phyloP scores from a whole-genome alignment of 2,329 filamentous ascomycete genomes.

The Bipolaris cookei region DNA sequence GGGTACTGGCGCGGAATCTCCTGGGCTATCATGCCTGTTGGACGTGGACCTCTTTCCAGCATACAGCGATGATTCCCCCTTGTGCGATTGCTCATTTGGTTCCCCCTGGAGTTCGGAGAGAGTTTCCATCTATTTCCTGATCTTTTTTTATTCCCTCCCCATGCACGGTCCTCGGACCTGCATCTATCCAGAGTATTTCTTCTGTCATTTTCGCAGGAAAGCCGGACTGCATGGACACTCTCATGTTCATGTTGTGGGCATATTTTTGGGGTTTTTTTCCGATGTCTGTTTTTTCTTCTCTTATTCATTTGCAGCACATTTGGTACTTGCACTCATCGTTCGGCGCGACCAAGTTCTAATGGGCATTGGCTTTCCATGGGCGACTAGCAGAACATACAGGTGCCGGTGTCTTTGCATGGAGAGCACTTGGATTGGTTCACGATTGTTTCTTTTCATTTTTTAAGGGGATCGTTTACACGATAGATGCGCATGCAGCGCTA shows the following conservation, averaged over 20 bases:
- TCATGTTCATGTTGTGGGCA: conserved; percentile 18
- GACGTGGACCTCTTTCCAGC: conserved; percentile 50
- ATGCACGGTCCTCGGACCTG: conserved; percentile 5
- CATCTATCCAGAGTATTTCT: conserved; percentile 15
- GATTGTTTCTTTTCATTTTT: conserved; percentile 15
- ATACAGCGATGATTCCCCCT: conserved; percentile 55
- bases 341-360: conserved; percentile 36
- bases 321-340: conserved; percentile 29
- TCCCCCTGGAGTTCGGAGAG: conserved; percentile 40
- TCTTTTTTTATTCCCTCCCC: conserved; percentile 15
- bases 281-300: neutral
- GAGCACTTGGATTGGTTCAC: conserved; percentile 29
- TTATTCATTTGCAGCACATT: neutral
- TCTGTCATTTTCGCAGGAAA: conserved; percentile 26
- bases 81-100: conserved; percentile 45
- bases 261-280: conserved; percentile 14
- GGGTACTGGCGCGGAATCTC: conserved; percentile 49
- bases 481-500: conserved; percentile 36
- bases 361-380: conserved; percentile 36
- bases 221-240: conserved; percentile 19
- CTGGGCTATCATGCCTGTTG: conserved; percentile 42
- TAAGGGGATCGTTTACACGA: conserved; percentile 22
- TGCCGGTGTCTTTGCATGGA: conserved; percentile 32
- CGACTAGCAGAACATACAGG: conserved; percentile 28
- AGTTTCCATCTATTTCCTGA: neutral